Conservation (phyloP, 805 yeast genomes). For the Sugiyamaella valdiviana region DNA sequence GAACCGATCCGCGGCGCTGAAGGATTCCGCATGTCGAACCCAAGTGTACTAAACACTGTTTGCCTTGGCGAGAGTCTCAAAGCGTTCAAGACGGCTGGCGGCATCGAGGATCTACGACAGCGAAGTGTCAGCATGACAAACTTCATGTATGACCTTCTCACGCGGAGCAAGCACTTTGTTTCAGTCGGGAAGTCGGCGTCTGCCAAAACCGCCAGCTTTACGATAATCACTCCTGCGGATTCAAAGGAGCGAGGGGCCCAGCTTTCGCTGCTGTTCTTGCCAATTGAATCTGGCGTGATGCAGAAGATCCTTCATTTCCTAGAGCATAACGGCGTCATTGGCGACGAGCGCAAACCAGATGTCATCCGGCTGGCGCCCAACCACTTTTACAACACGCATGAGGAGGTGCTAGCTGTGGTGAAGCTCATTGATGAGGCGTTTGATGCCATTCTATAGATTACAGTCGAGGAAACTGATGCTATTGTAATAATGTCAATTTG, state of each 20-base stretch:
- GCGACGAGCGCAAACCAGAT: conserved; percentile 85
- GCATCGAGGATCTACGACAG: conserved; percentile 49
- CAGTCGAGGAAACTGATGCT: background rate
- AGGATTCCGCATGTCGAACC: conserved; percentile 86
- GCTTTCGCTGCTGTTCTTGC: conserved; percentile 63
- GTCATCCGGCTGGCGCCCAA: conserved; percentile 88
- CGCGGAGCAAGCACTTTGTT: conserved; percentile 42
- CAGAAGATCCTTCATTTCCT: conserved; percentile 47
- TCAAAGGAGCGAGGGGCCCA: conserved; percentile 69
- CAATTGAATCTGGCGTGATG: conserved; percentile 51
- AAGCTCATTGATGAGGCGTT: conserved; percentile 37
- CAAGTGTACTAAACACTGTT: conserved; percentile 80
- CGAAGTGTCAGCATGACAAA: conserved; percentile 55
- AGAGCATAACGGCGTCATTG: conserved; percentile 54
- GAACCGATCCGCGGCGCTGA: conserved; percentile 81
- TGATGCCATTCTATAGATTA: background rate
- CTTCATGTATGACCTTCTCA: conserved; percentile 46
- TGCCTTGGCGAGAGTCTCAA: conserved; percentile 62
- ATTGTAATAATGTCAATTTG: no score
- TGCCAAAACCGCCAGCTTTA: conserved; percentile 39
- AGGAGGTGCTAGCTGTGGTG: conserved; percentile 50
- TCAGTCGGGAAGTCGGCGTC: conserved; percentile 21
- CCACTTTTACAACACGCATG: conserved; percentile 74
- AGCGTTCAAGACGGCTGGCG: conserved; percentile 54
- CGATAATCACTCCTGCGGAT: conserved; percentile 67